A percentile compares a stretch with the other conserved stretches of the same genome.
phyloP scores from a whole-genome alignment of 768 basidiomycete genomes.

The Leccinellum albellum region DNA sequence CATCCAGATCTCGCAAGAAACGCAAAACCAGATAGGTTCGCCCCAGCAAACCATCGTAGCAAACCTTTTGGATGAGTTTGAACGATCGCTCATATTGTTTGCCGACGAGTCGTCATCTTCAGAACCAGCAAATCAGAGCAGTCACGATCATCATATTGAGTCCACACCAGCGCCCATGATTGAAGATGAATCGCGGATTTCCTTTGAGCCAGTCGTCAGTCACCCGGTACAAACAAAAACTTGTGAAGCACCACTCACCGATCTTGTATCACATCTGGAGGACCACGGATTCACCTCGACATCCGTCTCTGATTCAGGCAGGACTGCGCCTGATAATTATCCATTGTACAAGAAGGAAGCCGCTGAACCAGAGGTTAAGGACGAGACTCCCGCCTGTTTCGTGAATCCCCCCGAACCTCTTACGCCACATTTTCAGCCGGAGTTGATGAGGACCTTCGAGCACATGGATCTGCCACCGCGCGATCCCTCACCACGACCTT shows the following conservation, averaged over 20 bases:
- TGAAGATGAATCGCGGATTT: background rate
- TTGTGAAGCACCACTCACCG: background rate
- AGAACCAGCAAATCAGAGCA: background rate
- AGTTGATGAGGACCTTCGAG: background rate
- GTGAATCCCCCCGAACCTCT: background rate
- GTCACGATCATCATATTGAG: background rate
- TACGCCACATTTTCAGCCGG: background rate
- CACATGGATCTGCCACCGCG: background rate
- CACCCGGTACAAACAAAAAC: background rate
- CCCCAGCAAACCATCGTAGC: background rate
- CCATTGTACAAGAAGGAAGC: background rate
- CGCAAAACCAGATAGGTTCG: background rate
- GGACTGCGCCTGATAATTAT: background rate
- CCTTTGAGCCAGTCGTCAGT: background rate
- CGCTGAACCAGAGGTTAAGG: background rate
- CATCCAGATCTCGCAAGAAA: background rate
- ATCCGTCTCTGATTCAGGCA: background rate
- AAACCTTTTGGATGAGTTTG: slow-evolving; percentile 5
- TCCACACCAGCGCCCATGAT: background rate
- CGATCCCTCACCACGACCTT: background rate
- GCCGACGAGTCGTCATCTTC: background rate
- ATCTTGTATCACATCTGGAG: background rate
- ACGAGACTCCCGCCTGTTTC: background rate
- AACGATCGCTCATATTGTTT: slow-evolving; percentile 4
- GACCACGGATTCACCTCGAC: background rate